Evolutionary conservation across 495 filamentous ascomycete genomes (phyloP).

Genomic region (Mytilinidion resinicola): DNA sequence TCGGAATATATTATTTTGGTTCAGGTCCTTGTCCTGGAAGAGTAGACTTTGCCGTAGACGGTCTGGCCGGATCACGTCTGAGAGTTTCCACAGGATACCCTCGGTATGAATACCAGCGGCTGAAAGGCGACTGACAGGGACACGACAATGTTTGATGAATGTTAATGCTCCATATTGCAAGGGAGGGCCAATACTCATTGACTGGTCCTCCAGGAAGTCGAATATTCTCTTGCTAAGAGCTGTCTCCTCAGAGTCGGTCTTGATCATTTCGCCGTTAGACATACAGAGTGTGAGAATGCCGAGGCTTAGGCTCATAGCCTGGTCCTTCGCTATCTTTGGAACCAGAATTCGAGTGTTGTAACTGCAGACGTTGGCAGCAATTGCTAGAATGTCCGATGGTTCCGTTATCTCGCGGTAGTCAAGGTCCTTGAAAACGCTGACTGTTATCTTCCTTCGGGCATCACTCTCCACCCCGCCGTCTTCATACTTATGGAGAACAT

Average conservation of each 20-base stretch:
- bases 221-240: constrained; percentile 1
- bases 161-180: neutral
- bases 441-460: neutral
- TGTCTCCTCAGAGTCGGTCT: neutral
- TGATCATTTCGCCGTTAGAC: constrained; percentile 7
- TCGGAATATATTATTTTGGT: neutral
- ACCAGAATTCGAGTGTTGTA: constrained; percentile 4
- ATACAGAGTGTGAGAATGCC: constrained; percentile 6
- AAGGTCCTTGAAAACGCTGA: neutral
- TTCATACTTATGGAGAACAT: constrained; percentile 2
- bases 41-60: neutral
- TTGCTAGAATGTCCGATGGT: constrained; percentile 4
- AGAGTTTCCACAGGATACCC: constrained; percentile 6
- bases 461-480: neutral
- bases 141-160: constrained; percentile 9
- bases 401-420: neutral
- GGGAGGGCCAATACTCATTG: neutral
- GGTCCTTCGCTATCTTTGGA: neutral
- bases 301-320: neutral
- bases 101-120: neutral
- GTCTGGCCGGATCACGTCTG: neutral
- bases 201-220: neutral
- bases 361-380: constrained; percentile 5
- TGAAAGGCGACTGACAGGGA: neutral
- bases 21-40: neutral